phyloP scores from a whole-genome alignment of 257 asterid species.

The Datura wrightii region DNA sequence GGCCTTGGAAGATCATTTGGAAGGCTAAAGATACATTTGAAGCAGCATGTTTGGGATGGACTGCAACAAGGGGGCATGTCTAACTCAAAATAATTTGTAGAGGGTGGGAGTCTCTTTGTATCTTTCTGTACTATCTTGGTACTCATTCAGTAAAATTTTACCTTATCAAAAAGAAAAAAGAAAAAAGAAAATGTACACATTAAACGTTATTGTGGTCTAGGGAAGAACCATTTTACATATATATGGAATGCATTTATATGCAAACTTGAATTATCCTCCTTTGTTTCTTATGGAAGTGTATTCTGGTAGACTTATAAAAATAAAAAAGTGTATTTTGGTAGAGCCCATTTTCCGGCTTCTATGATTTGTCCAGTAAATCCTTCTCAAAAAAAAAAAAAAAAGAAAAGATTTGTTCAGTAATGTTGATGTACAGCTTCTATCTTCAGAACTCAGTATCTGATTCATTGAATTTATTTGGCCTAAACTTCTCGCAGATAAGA shows the following conservation, averaged over 20 bases:
- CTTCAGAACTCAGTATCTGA: slow-evolving; percentile 27
- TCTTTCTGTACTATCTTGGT: background rate
- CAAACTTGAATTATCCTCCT: background rate
- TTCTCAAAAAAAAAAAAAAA: no score
- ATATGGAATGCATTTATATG: background rate
- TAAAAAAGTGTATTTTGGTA: background rate
- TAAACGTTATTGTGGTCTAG: background rate
- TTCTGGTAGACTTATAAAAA: background rate
- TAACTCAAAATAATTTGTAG: background rate
- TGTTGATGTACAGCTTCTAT: background rate
- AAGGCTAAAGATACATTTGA: background rate
- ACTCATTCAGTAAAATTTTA: background rate
- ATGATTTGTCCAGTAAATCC: background rate
- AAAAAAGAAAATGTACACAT: background rate
- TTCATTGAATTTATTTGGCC: slow-evolving; percentile 27
- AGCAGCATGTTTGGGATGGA: background rate
- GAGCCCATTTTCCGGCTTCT: slow-evolving; percentile 21
- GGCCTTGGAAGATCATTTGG: background rate
- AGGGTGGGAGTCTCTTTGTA: background rate
- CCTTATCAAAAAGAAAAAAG: background rate
- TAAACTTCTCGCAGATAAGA: slow-evolving; percentile 66
- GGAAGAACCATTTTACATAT: background rate
- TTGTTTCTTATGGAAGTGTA: background rate
- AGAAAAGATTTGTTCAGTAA: background rate
- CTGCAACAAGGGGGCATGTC: background rate